These are phyloP conservation scores for Asterionellopsis glacialis DNA, from an alignment of 108 stramenopile species.

Conservation along the genomic window DNA sequence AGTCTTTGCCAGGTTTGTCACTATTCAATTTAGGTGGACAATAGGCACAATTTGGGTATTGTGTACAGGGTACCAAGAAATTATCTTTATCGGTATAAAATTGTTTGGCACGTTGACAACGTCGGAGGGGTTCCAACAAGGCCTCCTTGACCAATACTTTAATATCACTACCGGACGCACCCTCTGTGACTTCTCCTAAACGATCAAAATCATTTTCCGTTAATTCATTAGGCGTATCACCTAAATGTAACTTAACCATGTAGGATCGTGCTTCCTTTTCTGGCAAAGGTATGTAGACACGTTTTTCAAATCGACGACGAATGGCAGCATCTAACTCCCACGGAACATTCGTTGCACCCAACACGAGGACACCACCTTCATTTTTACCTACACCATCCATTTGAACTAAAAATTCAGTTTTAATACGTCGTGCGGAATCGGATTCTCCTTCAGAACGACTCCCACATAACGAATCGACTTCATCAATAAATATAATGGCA, in stretches of 20 bases:
- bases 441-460: constrained; percentile 87
- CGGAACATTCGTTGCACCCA: constrained; percentile 98
- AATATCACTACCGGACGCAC: constrained; percentile 92
- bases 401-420: constrained; percentile 99
- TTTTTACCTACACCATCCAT: constrained; percentile 96
- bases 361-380: constrained; percentile 76
- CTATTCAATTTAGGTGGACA: constrained; percentile 88
- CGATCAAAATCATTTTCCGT: constrained; percentile 77
- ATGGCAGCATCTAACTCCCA: constrained; percentile 99
- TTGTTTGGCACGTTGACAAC: constrained; percentile 94
- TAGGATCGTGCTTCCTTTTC: constrained; percentile 77
- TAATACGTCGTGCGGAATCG: constrained; percentile 90
- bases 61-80: constrained; percentile 61
- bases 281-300: constrained; percentile 98
- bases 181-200: constrained; percentile 79
- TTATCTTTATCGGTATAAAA: constrained; percentile 62
- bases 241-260: constrained; percentile 92
- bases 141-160: constrained; percentile 96
- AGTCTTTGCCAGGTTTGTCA: constrained; percentile 57
- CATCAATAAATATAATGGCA: constrained; percentile 94
- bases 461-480: constrained; percentile 95
- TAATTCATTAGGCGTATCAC: constrained; percentile 86
- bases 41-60: constrained; percentile 86
- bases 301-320: constrained; percentile 97
- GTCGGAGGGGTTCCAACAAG: constrained; percentile 93